Conservation (phyloP, 2,329 filamentous ascomycete species). For the Trichoderma koningiopsis region DNA sequence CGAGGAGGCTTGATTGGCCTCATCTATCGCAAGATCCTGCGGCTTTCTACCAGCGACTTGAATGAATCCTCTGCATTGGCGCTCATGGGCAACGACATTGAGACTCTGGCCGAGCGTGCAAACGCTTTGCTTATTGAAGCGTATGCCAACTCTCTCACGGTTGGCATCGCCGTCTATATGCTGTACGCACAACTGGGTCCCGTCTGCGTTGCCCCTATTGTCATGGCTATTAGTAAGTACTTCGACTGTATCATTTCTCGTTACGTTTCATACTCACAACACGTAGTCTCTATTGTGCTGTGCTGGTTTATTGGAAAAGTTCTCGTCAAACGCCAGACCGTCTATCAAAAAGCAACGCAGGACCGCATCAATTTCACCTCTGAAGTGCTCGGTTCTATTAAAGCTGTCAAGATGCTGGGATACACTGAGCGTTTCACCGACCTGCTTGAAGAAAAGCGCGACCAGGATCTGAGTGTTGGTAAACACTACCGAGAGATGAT, state of each 20-base stretch:
- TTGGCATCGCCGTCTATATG: conserved; percentile 38
- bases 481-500: conserved; percentile 34
- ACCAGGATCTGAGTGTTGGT: conserved; percentile 33
- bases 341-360: conserved; percentile 39
- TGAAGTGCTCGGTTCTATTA: conserved; percentile 38
- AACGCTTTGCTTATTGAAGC: conserved; percentile 37
- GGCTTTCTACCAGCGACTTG: conserved; percentile 33
- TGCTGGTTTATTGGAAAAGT: conserved; percentile 32
- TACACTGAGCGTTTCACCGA: conserved; percentile 34
- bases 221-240: conserved; percentile 37
- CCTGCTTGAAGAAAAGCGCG: conserved; percentile 33
- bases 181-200: conserved; percentile 38
- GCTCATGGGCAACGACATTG: conserved; percentile 39
- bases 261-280: neutral
- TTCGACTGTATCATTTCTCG: neutral
- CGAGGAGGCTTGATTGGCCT: conserved; percentile 37
- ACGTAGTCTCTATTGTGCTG: conserved; percentile 31
- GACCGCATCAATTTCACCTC: conserved; percentile 40
- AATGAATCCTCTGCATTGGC: conserved; percentile 36
- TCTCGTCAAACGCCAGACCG: conserved; percentile 35
- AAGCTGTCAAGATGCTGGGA: conserved; percentile 41
- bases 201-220: conserved; percentile 38
- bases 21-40: conserved; percentile 38
- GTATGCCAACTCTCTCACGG: conserved; percentile 38
- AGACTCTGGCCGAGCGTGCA: conserved; percentile 35